Evolutionary conservation across 495 filamentous ascomycete genomes (phyloP).

Genomic region (Schizothecium vesticola): DNA sequence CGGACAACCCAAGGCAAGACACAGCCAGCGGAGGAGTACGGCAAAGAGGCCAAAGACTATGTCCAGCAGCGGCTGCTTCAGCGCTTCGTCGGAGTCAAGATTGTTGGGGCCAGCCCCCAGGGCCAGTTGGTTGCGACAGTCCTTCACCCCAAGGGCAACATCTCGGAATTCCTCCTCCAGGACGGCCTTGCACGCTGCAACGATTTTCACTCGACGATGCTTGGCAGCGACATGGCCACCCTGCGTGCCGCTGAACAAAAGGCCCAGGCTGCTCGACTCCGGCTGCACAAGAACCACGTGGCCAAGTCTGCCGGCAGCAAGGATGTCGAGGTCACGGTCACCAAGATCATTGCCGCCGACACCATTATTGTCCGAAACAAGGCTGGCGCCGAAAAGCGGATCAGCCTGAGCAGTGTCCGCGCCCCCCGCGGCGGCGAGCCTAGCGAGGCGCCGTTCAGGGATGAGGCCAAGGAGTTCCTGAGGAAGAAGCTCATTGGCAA

Average conservation of each 20-base stretch:
- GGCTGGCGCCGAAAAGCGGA: slow-evolving; percentile 76
- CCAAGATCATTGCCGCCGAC: slow-evolving; percentile 81
- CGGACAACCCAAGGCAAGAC: slow-evolving; percentile 71
- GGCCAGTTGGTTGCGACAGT: slow-evolving; percentile 75
- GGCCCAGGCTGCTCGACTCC: slow-evolving; percentile 67
- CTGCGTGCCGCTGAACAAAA: slow-evolving; percentile 83
- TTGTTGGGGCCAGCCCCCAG: slow-evolving; percentile 83
- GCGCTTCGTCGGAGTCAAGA: slow-evolving; percentile 70
- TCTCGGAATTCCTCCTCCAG: slow-evolving; percentile 80
- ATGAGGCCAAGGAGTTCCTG: slow-evolving; percentile 93
- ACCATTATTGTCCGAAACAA: slow-evolving; percentile 81
- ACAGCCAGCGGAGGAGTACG: slow-evolving; percentile 79
- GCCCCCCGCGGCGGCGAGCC: slow-evolving; percentile 66
- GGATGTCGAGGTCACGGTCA: slow-evolving; percentile 72
- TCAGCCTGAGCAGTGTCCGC: slow-evolving; percentile 86
- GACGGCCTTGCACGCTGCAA: slow-evolving; percentile 87
- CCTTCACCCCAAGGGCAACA: slow-evolving; percentile 82
- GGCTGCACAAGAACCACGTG: slow-evolving; percentile 73
- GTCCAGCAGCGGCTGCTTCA: slow-evolving; percentile 81
- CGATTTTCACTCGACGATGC: slow-evolving; percentile 86
- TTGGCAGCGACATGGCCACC: slow-evolving; percentile 77
- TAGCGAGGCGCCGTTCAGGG: slow-evolving; percentile 69
- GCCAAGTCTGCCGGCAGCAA: slow-evolving; percentile 51
- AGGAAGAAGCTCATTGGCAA: slow-evolving; percentile 94
- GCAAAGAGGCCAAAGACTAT: slow-evolving; percentile 77